phyloP scores from a whole-genome alignment of 208 protist genomes.

The Trypanosoma grayi region DNA sequence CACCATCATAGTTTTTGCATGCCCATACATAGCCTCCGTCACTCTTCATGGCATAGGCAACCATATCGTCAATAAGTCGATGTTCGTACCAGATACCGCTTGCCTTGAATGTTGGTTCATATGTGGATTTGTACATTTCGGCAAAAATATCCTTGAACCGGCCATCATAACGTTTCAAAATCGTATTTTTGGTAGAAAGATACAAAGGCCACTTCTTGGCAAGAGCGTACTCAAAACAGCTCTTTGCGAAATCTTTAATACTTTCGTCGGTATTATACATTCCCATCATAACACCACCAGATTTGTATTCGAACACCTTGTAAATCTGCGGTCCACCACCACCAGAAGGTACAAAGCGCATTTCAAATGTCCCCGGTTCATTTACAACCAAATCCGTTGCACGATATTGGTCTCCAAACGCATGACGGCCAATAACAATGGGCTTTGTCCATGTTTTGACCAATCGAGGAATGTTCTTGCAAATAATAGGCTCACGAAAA shows the following conservation, averaged over 20 bases:
- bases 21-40: constrained; percentile 96
- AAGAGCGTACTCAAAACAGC: constrained; percentile 81
- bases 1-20: constrained; percentile 99
- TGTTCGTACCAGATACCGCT: constrained; percentile 90
- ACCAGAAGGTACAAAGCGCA: constrained; percentile 67
- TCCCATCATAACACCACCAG: constrained; percentile 64
- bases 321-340: constrained; percentile 27
- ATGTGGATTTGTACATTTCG: constrained; percentile 65
- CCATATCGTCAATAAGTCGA: constrained; percentile 98
- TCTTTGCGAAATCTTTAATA: constrained; percentile 83
- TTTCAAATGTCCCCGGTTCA: constrained; percentile 58
- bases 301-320: constrained; percentile 66
- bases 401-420: constrained; percentile 86
- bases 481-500: constrained; percentile 92
- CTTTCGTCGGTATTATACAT: constrained; percentile 92
- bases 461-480: constrained; percentile 53
- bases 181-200: constrained; percentile 92
- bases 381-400: constrained; percentile 71
- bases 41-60: constrained; percentile 94
- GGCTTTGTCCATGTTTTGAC: constrained; percentile 73
- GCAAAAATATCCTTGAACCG: constrained; percentile 91
- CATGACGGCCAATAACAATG: constrained; percentile 89
- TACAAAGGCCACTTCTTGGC: constrained; percentile 74
- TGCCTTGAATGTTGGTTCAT: constrained; percentile 43
- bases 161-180: constrained; percentile 93